Percentiles rank a stretch among this genome's conserved stretches.
Evolutionary conservation across 306 rosid species (phyloP).

Genomic region (Corylus americana): DNA sequence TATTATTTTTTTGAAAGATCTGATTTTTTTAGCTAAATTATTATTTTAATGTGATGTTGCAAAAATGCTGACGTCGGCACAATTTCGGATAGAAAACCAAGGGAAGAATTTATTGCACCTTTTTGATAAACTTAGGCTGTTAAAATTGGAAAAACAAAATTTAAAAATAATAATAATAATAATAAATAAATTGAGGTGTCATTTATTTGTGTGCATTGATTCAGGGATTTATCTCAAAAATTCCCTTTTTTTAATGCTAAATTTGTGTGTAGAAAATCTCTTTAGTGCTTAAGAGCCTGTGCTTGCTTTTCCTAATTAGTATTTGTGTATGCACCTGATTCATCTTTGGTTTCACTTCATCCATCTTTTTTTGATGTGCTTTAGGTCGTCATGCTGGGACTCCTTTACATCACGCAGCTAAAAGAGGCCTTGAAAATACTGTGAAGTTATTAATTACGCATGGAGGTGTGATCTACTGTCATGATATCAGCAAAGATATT

Average conservation of each 20-base stretch:
- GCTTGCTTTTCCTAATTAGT: not conserved
- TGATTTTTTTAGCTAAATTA: too few relatives aligned
- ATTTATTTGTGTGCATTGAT: too few relatives aligned
- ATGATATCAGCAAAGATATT: slow-evolving; percentile 2
- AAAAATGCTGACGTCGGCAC: too few relatives aligned
- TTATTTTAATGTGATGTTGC: too few relatives aligned
- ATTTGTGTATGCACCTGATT: not conserved
- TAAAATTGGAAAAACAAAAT: too few relatives aligned
- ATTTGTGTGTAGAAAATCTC: not conserved
- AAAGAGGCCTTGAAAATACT: slow-evolving; percentile 73
- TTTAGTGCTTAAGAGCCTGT: not conserved
- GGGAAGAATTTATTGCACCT: too few relatives aligned
- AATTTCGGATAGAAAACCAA: too few relatives aligned
- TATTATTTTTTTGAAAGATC: too few relatives aligned
- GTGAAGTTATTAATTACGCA: slow-evolving; percentile 74
- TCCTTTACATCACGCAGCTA: slow-evolving; percentile 96
- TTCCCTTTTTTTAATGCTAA: not conserved
- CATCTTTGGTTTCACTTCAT: slow-evolving; percentile 18
- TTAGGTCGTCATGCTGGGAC: slow-evolving; percentile 86
- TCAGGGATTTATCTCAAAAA: too few relatives aligned
- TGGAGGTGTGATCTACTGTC: slow-evolving; percentile 64
- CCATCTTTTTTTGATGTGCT: slow-evolving; percentile 16
- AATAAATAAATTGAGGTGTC: too few relatives aligned
- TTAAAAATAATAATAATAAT: too few relatives aligned
- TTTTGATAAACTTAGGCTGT: too few relatives aligned